A percentile compares a stretch with the other conserved stretches of the same genome.
These are phyloP conservation scores for Erysimum cheiranthoides DNA, from an alignment of 345 rosid species.

Conservation along the genomic window DNA sequence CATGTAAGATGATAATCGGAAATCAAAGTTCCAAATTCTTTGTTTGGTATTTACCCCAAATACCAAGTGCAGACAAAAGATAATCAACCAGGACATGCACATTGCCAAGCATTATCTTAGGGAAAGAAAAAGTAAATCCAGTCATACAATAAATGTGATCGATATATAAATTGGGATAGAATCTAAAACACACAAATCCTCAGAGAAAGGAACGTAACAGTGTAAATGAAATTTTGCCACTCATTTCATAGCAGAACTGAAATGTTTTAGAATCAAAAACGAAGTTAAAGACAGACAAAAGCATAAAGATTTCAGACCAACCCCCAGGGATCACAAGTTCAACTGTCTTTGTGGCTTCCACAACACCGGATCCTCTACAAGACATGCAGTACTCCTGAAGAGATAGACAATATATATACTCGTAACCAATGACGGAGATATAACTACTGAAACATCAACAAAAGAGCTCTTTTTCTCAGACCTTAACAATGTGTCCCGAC, in stretches of 20 bases:
- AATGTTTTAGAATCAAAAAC: constrained; percentile 24
- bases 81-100: constrained; percentile 14
- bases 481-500: constrained; percentile 72
- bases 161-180: not conserved
- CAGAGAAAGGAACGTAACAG: constrained; percentile 18
- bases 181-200: constrained; percentile 21
- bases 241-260: constrained; percentile 26
- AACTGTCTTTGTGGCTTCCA: constrained; percentile 75
- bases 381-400: constrained; percentile 69
- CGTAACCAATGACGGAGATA: constrained; percentile 20
- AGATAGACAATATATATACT: constrained; percentile 8
- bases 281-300: constrained; percentile 19
- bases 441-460: constrained; percentile 33
- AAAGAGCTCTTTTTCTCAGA: constrained; percentile 42
- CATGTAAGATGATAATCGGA: constrained; percentile 20
- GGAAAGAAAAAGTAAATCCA: not conserved
- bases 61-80: constrained; percentile 14
- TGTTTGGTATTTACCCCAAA: constrained; percentile 10
- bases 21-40: constrained; percentile 28
- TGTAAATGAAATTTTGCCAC: constrained; percentile 12
- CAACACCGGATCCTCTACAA: constrained; percentile 82
- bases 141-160: not conserved
- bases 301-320: constrained; percentile 45
- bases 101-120: constrained; percentile 12
- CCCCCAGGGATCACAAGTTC: constrained; percentile 81